Evolutionary conservation across 2,329 filamentous ascomycete genomes (phyloP).

Genomic region (Fusarium dimerum): DNA sequence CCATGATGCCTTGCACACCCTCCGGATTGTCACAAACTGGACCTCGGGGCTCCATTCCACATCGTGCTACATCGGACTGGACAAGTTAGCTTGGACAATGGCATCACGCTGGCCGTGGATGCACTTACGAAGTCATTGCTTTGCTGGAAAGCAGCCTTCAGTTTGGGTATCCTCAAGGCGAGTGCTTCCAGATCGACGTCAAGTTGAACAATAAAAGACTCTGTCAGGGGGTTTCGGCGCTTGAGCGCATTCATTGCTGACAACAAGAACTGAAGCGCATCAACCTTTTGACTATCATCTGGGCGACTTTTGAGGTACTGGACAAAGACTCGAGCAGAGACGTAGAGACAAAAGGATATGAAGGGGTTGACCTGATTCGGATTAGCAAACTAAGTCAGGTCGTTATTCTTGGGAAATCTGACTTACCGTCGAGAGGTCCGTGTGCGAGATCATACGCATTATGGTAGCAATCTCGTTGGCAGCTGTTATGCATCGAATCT

Average conservation of each 20-base stretch:
- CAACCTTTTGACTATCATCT: slow-evolving; percentile 74
- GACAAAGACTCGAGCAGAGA: slow-evolving; percentile 92
- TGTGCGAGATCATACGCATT: slow-evolving; percentile 91
- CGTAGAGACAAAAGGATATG: slow-evolving; percentile 92
- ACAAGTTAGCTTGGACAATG: slow-evolving; percentile 20
- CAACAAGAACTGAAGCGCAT: slow-evolving; percentile 87
- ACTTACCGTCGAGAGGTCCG: slow-evolving; percentile 79
- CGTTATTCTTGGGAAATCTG: neutral
- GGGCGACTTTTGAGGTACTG: slow-evolving; percentile 96
- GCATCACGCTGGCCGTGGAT: neutral
- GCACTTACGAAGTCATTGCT: slow-evolving; percentile 52
- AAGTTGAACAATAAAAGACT: slow-evolving; percentile 91
- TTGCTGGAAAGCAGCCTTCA: slow-evolving; percentile 56
- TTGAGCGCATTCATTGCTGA: slow-evolving; percentile 90
- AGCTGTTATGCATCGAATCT: slow-evolving; percentile 87
- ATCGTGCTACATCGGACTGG: slow-evolving; percentile 31
- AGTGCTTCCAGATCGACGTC: slow-evolving; percentile 86
- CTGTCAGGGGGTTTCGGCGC: slow-evolving; percentile 83
- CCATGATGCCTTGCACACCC: slow-evolving; percentile 42
- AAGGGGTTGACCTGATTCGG: slow-evolving; percentile 82
- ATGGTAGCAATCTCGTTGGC: slow-evolving; percentile 92
- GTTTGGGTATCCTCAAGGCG: slow-evolving; percentile 60
- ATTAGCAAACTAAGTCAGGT: slow-evolving; percentile 18
- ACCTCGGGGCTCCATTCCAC: slow-evolving; percentile 13
- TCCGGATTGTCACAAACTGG: slow-evolving; percentile 38